Evolutionary conservation across 768 basidiomycete species (phyloP).

Genomic region (Suillus decipiens): DNA sequence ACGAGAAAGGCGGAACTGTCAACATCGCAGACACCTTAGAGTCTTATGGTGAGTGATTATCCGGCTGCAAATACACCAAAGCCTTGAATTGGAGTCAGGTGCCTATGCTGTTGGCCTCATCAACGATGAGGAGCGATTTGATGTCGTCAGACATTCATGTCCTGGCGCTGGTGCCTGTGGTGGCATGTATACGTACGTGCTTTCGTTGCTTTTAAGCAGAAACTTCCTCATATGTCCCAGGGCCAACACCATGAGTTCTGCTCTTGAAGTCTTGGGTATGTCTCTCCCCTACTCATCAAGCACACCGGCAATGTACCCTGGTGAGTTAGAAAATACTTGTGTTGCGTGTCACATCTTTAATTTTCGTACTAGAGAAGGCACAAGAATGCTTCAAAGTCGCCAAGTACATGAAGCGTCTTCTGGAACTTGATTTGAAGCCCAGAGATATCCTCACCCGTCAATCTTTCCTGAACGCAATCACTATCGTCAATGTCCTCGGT

Average conservation of each 20-base stretch:
- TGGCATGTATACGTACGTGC: constrained; percentile 78
- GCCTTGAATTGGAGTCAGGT: constrained; percentile 42
- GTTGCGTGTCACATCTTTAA: neutral
- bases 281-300: constrained; percentile 79
- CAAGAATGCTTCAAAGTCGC: constrained; percentile 86
- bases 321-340: constrained; percentile 35
- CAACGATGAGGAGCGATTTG: constrained; percentile 76
- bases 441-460: constrained; percentile 69
- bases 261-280: constrained; percentile 82
- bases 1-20: constrained; percentile 74
- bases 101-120: constrained; percentile 79
- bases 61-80: neutral
- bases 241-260: constrained; percentile 89
- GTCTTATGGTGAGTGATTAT: constrained; percentile 59
- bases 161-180: constrained; percentile 85
- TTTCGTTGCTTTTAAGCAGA: neutral
- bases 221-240: constrained; percentile 29
- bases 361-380: constrained; percentile 56
- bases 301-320: constrained; percentile 71
- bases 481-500: constrained; percentile 75
- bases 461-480: constrained; percentile 83
- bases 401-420: constrained; percentile 69
- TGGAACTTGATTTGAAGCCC: constrained; percentile 83
- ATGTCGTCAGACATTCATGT: constrained; percentile 84
- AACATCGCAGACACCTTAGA: constrained; percentile 87